These are phyloP conservation scores for Pyrenochaeta sp. DNA, from an alignment of 2,329 filamentous ascomycete genomes.

Conservation along the genomic window DNA sequence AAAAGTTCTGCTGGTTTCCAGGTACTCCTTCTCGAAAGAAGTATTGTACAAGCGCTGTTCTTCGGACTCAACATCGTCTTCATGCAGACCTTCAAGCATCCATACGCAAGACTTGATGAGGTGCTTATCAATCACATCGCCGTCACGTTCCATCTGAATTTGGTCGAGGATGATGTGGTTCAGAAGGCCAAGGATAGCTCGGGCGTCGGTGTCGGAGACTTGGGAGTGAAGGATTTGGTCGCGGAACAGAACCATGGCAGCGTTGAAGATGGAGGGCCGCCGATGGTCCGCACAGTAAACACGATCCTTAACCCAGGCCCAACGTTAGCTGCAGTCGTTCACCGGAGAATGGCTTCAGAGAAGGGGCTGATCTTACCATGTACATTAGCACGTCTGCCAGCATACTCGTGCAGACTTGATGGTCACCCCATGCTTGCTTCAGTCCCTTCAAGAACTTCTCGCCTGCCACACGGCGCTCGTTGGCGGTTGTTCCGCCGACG, in stretches of 20 bases:
- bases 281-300: conserved; percentile 78
- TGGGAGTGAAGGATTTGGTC: conserved; percentile 79
- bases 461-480: conserved; percentile 80
- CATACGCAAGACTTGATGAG: conserved; percentile 83
- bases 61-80: conserved; percentile 79
- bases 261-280: conserved; percentile 80
- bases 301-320: conserved; percentile 67
- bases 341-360: not conserved
- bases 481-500: conserved; percentile 67
- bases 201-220: conserved; percentile 53
- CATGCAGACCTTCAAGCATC: conserved; percentile 90
- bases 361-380: conserved; percentile 64
- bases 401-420: conserved; percentile 95
- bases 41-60: conserved; percentile 83
- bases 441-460: conserved; percentile 83
- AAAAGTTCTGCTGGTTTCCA: conserved; percentile 74
- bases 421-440: conserved; percentile 83
- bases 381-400: conserved; percentile 97
- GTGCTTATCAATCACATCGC: conserved; percentile 84
- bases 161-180: conserved; percentile 87
- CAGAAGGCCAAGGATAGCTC: conserved; percentile 75
- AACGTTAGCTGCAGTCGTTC: conserved; percentile 25
- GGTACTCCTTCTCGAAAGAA: conserved; percentile 80
- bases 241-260: conserved; percentile 86
- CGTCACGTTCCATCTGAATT: conserved; percentile 89